phyloP scores from a whole-genome alignment of 192 early-diverging fungal species.

The Backusella australiensis region DNA sequence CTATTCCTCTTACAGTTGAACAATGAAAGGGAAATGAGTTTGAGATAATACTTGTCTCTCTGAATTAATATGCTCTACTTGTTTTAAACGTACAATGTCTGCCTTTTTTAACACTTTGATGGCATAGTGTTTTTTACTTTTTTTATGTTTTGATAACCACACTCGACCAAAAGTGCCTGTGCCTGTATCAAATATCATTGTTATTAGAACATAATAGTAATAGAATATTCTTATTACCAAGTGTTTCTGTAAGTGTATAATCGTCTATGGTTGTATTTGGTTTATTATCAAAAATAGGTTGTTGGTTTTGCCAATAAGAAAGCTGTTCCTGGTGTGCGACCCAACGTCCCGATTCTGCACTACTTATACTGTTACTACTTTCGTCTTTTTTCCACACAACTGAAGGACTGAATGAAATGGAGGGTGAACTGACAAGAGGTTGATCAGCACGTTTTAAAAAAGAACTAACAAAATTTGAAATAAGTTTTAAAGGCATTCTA shows the following conservation, averaged over 20 bases:
- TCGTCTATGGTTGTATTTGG: constrained; percentile 34
- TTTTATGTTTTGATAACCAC: constrained; percentile 75
- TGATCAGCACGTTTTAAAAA: constrained; percentile 11
- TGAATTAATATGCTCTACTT: constrained; percentile 96
- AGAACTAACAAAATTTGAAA: constrained; percentile 10
- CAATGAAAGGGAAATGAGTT: constrained; percentile 86
- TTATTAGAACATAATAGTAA: neutral
- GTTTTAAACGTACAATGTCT: constrained; percentile 89
- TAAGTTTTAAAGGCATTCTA: constrained; percentile 21
- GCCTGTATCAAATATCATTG: constrained; percentile 44
- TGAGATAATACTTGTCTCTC: constrained; percentile 85
- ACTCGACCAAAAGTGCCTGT: constrained; percentile 97
- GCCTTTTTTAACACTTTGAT: constrained; percentile 94
- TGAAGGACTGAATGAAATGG: constrained; percentile 11
- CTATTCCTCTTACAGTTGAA: constrained; percentile 69
- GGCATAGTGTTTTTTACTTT: constrained; percentile 80
- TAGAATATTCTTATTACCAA: constrained; percentile 33
- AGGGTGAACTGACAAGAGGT: neutral
- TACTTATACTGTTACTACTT: neutral
- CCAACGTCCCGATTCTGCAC: constrained; percentile 12
- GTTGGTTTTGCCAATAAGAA: constrained; percentile 21
- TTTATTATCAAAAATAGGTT: constrained; percentile 16
- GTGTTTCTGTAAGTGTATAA: constrained; percentile 47
- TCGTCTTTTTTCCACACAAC: constrained; percentile 11
- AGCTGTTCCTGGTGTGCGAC: constrained; percentile 15